Base-by-base conservation (phyloP, 1,139 yeast species). In the Suhomyces taliae region DNA sequence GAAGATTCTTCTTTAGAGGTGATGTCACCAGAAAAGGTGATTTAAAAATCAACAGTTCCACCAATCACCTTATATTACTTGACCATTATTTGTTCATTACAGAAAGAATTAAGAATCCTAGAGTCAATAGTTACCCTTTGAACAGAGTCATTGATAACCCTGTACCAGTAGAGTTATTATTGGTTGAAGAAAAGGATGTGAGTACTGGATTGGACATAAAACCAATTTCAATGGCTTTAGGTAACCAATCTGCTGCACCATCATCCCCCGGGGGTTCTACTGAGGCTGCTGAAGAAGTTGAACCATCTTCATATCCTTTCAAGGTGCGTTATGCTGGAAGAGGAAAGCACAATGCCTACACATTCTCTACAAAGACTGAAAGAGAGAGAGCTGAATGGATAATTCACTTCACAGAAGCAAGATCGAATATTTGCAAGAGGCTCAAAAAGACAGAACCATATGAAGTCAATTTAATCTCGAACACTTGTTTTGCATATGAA, bases 41-140 rank as follows among this genome's bases (percentile, higher is more conserved):
- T 45, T 67, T 72, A 69, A 83, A 76, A 73, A 73, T 78, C 47
- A 83, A 74, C 47, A 73, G 79, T 44, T 72, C 64, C 52, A 73
- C 64, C 7, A 69, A 68, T 14, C 87, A 82, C 56, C 58, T 87
- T 34, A 81, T 89, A 27, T 66, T 89, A 36, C 68, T 90, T 46
- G 96, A 90, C 60, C 87, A 90, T 58, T 88, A 75, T 56, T 65
- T 90, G 40, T 67, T 90, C 26, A 75, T 90, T 7, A 82, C 93
- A 2, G 95, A 88, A 39, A 55, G 64, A 35, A 53, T 65, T 1
- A 67, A 67, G 43, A 62, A 59, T 15, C 64, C 55, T 36, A 62
- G 61, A 38, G 47, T 55, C 14, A 61, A 63, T 10, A 57, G 59
- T 45, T 54, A 46, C 15, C 47, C 47, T 10, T 46, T 46, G 34